Percentiles rank a stretch among this genome's conserved stretches.
These are phyloP conservation scores for Diplocarpon mali DNA, from an alignment of 2,329 filamentous ascomycete species.

Conservation along the genomic window DNA sequence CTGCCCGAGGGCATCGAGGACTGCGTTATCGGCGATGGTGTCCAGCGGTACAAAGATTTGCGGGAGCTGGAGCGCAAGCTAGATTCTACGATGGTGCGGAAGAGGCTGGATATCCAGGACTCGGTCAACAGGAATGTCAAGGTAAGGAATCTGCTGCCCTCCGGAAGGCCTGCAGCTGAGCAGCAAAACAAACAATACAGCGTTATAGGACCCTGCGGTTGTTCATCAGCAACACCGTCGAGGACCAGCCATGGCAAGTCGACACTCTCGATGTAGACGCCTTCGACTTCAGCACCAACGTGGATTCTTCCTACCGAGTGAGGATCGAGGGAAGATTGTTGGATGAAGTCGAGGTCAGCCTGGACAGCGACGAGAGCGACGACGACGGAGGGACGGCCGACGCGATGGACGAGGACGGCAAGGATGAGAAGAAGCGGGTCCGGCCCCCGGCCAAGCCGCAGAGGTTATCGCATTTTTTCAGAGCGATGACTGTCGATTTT, in stretches of 20 bases:
- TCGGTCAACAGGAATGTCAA: conserved; percentile 64
- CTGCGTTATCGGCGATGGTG: conserved; percentile 70
- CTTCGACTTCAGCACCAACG: conserved; percentile 71
- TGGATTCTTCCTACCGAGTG: conserved; percentile 73
- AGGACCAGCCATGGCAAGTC: conserved; percentile 89
- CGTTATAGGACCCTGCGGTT: conserved; percentile 77
- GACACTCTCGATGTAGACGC: conserved; percentile 56
- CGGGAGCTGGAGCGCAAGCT: conserved; percentile 79
- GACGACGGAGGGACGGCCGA: conserved; percentile 33
- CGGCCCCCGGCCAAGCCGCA: conserved; percentile 35
- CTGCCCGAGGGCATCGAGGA: conserved; percentile 84
- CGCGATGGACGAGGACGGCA: conserved; percentile 45
- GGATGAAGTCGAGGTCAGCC: conserved; percentile 50
- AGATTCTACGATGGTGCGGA: conserved; percentile 89
- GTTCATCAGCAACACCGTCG: conserved; percentile 90
- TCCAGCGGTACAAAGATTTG: conserved; percentile 70
- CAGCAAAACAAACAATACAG: conserved; percentile 32
- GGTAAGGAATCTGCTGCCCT: conserved; percentile 30
- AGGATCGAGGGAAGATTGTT: conserved; percentile 85
- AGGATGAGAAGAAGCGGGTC: conserved; percentile 30
- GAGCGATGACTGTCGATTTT: conserved; percentile 63
- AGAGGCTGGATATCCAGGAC: conserved; percentile 83
- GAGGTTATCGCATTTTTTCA: conserved; percentile 71
- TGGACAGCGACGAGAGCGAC: conserved; percentile 37
- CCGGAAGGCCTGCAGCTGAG: conserved; percentile 4